A percentile compares a stretch with the other conserved stretches of the same genome.
Evolutionary conservation across 176 grass and related monocot genomes (phyloP).

Genomic region (Pontederia paniculata): DNA sequence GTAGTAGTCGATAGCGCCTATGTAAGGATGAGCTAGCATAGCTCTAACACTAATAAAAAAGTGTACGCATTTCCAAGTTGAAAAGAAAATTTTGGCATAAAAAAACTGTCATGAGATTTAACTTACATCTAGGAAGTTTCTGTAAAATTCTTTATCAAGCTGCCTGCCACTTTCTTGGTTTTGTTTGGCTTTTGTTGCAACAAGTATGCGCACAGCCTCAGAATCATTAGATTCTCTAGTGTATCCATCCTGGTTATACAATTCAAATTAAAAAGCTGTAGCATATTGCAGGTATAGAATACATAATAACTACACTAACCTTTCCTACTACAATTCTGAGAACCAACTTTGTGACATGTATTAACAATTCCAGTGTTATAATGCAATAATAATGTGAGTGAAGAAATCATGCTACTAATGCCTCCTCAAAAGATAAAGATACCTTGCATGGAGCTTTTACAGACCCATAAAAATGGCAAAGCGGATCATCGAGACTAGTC

Average conservation of each 20-base stretch:
- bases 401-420: too few species aligned
- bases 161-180: conserved; percentile 37
- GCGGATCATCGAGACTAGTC: conserved; percentile 32
- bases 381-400: too few species aligned
- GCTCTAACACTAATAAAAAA: too few species aligned
- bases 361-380: too few species aligned
- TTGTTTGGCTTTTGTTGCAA: conserved; percentile 48
- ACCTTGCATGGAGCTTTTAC: conserved; percentile 55
- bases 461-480: conserved; percentile 32
- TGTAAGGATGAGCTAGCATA: too few species aligned
- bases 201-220: conserved; percentile 37
- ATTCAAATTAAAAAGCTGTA: neutral
- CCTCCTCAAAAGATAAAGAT: neutral
- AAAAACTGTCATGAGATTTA: too few species aligned
- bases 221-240: conserved; percentile 50
- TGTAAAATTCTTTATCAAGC: conserved; percentile 44
- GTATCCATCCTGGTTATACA: conserved; percentile 46
- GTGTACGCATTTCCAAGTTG: neutral
- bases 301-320: neutral
- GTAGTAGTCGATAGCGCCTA: too few species aligned
- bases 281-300: neutral
- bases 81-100: neutral
- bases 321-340: neutral
- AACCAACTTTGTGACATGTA: too few species aligned
- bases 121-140: conserved; percentile 51